Base-by-base conservation (phyloP, 805 yeast species). In the Alloascoidea hylecoeti region DNA sequence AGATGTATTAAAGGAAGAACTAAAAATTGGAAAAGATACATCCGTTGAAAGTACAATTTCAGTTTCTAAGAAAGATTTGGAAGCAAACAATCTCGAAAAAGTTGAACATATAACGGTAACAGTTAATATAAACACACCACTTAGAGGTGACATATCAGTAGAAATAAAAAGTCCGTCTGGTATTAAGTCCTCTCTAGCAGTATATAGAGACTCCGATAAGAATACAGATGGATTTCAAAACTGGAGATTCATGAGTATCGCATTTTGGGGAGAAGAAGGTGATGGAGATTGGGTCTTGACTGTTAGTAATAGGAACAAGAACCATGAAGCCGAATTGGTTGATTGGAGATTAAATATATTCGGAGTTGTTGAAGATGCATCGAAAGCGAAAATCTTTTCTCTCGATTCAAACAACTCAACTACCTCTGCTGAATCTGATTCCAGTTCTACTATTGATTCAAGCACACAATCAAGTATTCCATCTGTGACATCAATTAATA, bases 211-310 rank as follows among this genome's bases (percentile, higher is more conserved):
- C 4, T 46, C 57, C 15, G 98, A 92, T 55, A 45, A 41, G 5
- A 64, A 75, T 4, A 44, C 47, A 2, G 61, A 53, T 1, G 95
- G 95, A 0, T 80, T 84, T 45, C 48, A 53, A 3, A 66, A 80
- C 46, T 92, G 98, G 98, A 81, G 83, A 1, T 92, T 92, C 52
- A 84, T 88, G 84, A 72, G 89, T 6, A 97, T 92, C n/a, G 96
- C 95, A 1, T 97, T 92, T 55, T 92, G 97, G 96, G 96, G 96
- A 32, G 88, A 79, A 47, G 36, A 52, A 2, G 89, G 88, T 2
- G 57, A 57, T 17, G 99, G 99, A 6, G 73, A 69, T 3, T 92
- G 98, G 98, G 73, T 57, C 28, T 48, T 92, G 15, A 72, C 67
- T 45, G 88, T 88, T 2, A 56, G 49, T 1, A 60, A 62, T 40